Base-by-base conservation (phyloP, 768 basidiomycete species). In the Russula lepida region DNA sequence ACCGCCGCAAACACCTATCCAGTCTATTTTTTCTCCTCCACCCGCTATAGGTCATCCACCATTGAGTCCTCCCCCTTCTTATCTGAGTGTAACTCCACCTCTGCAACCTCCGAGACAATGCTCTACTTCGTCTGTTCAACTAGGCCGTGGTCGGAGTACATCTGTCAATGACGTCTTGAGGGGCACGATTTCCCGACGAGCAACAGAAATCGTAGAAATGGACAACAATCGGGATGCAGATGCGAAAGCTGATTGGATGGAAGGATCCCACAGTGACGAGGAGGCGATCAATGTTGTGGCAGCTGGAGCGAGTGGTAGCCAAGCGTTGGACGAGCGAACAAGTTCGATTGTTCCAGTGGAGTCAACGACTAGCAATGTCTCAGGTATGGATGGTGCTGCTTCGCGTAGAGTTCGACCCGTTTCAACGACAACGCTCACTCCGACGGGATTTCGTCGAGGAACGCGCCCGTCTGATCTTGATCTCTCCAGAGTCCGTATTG, bases 231-330 rank as follows among this genome's bases (percentile, higher is more conserved):
- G 64, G 13, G 60, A 65, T 53, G 49, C 65, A 3, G 77, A 78
- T 68, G 69, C 75, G 62, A 71, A 82, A 58, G 79, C 72, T 58
- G 81, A 94, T 67, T 90, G 92, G 91, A 76, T 81, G 58, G 84
- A 89, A 70, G 73, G 64, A 46, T 68, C 59, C n/a, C 71, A 81
- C 6, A 92, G 89, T 66, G 91, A 93, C 64, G 91, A 93, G 57
- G 91, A 93, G 71, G 91, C 89, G 15, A 89, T 93, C 56, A 84
- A 90, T 67, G 74, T 89, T 44, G 81, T 92, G 33, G 87, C 91
- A 0, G 89, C 91, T 19, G 90, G 84, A 12, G 78, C 88, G 15
- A 89, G 88, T 62, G 90, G 91, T 8, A 86, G 88, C 67, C 87
- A 86, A 68, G 84, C 85, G 15, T 70, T 92, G 53, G 90, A 93